Evolutionary conservation across 208 protist genomes (phyloP).

Genomic region (Trypanosoma caninum): DNA sequence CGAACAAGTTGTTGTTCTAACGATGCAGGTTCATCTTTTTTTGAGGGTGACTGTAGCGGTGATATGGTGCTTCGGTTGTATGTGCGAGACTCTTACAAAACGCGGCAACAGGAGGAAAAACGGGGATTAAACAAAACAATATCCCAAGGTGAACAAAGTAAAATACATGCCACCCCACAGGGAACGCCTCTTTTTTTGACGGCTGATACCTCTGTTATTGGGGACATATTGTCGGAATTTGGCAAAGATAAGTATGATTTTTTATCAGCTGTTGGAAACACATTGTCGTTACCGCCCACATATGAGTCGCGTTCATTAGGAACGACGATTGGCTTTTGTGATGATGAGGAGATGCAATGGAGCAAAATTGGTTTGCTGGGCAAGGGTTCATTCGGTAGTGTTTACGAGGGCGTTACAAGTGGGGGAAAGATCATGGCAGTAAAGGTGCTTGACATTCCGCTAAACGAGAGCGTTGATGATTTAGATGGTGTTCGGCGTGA

Average conservation of each 20-base stretch:
- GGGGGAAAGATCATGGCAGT: conserved; percentile 85
- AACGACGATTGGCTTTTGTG: conserved; percentile 37
- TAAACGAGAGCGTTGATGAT: conserved; percentile 54
- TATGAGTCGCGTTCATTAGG: conserved; percentile 27
- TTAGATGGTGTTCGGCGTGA: conserved; percentile 58
- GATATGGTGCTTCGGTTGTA: conserved; percentile 68
- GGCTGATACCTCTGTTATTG: no score
- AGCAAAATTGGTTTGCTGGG: conserved; percentile 73
- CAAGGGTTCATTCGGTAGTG: conserved; percentile 83
- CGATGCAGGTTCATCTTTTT: not conserved
- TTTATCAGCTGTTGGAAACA: conserved; percentile 5
- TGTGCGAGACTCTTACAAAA: conserved; percentile 68
- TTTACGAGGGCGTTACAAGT: conserved; percentile 87
- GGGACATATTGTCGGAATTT: not conserved
- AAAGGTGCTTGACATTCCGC: conserved; percentile 84
- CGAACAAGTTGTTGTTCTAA: not conserved
- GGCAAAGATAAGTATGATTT: no score
- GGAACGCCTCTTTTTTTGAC: no score
- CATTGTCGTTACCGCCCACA: conserved; percentile 30
- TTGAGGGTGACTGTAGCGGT: conserved; percentile 38
- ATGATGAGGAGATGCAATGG: conserved; percentile 63
- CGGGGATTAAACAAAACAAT: not conserved
- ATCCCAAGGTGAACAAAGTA: no score
- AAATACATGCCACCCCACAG: no score
- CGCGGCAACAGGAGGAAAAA: conserved; percentile 24